These are phyloP conservation scores for Phytophthora boehmeriae DNA, from an alignment of 352 stramenopile genomes.

Conservation along the genomic window DNA sequence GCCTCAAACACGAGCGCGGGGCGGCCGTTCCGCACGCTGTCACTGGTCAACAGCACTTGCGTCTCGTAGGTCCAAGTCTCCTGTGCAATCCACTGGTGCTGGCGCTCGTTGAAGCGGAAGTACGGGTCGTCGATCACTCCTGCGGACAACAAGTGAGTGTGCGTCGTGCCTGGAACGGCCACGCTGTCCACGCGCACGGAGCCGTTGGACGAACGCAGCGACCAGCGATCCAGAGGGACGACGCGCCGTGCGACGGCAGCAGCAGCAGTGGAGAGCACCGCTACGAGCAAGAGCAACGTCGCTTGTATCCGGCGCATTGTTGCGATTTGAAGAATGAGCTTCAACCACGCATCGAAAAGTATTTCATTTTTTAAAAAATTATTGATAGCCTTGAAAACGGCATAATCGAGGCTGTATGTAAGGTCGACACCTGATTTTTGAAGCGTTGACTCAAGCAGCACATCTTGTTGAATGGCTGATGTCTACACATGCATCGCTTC, in stretches of 20 bases:
- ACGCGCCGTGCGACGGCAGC: slow-evolving; percentile 8
- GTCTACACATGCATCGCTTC: no score
- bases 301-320: no score
- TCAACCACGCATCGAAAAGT: no score
- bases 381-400: no score
- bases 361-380: no score
- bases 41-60: slow-evolving; percentile 33
- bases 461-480: no score
- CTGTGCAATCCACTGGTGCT: slow-evolving; percentile 65
- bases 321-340: no score
- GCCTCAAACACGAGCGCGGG: slow-evolving; percentile 61
- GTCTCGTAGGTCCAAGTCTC: slow-evolving; percentile 84
- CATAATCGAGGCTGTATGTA: no score
- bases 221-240: slow-evolving; percentile 52
- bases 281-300: no score
- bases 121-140: slow-evolving; percentile 73
- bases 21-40: neutral
- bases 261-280: no score
- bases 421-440: no score
- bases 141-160: slow-evolving; percentile 70
- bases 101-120: slow-evolving; percentile 73
- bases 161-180: slow-evolving; percentile 68
- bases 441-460: no score
- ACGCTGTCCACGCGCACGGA: slow-evolving; percentile 57
- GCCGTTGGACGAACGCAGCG: slow-evolving; percentile 59